Conservation (phyloP, 1,284 basidiomycete genomes). For the Austroboletus olivaceoglutinosus region DNA sequence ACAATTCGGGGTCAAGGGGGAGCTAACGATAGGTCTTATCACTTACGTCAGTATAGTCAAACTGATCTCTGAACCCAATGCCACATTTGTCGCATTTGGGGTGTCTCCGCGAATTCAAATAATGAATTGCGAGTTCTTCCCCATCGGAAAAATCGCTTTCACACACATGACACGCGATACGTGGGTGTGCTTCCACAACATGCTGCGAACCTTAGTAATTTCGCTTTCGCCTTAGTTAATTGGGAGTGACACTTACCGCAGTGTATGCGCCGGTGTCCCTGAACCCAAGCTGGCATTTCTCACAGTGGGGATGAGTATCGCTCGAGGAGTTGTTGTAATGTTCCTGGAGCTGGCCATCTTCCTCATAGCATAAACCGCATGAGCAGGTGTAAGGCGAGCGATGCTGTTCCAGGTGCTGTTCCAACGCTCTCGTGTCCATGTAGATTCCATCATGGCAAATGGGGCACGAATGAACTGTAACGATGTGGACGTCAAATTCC, state of each 20-base stretch:
- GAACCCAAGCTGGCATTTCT: constrained; percentile 27
- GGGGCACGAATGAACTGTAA: constrained; percentile 33
- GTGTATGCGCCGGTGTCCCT: constrained; percentile 12
- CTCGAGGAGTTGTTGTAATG: constrained; percentile 27
- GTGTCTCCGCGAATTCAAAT: constrained; percentile 26
- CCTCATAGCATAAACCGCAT: constrained; percentile 24
- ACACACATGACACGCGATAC: constrained; percentile 25
- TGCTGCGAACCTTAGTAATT: constrained; percentile 21
- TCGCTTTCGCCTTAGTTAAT: background rate
- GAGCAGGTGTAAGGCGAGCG: constrained; percentile 26
- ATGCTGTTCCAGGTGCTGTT: constrained; percentile 33
- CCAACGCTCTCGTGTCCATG: constrained; percentile 21
- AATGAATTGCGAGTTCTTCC: constrained; percentile 24
- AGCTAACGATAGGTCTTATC: background rate
- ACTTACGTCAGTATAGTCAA: constrained; percentile 32
- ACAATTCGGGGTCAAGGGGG: constrained; percentile 8
- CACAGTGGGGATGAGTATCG: constrained; percentile 27
- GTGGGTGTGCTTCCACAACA: constrained; percentile 26
- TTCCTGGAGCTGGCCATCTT: constrained; percentile 28
- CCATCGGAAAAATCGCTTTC: constrained; percentile 25
- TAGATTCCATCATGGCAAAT: constrained; percentile 34
- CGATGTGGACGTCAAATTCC: constrained; percentile 31
- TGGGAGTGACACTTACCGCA: constrained; percentile 17
- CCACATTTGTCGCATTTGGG: constrained; percentile 28
- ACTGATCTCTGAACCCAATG: constrained; percentile 29